Evolutionary conservation across 2,329 filamentous ascomycete genomes (phyloP).

Genomic region (Epichloe bromicola): DNA sequence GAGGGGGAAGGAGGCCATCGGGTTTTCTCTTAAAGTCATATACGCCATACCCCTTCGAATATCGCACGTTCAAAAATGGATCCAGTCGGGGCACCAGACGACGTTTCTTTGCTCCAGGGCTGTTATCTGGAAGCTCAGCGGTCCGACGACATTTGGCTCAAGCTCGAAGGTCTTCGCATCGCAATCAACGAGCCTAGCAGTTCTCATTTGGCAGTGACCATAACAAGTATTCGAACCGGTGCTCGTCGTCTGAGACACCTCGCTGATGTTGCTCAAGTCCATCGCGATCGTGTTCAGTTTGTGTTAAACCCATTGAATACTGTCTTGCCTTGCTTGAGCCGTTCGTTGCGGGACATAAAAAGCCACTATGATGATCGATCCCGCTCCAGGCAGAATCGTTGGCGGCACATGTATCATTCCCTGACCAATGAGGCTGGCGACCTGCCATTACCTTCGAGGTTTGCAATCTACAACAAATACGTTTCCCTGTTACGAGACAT

Average conservation of each 20-base stretch:
- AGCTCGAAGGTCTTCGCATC: constrained; percentile 36
- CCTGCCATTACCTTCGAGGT: constrained; percentile 37
- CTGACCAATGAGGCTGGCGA: constrained; percentile 40
- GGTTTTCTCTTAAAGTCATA: not conserved
- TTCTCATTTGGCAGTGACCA: constrained; percentile 33
- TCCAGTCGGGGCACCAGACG: constrained; percentile 13
- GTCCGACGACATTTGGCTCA: constrained; percentile 32
- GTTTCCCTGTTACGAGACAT: constrained; percentile 36
- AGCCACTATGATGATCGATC: constrained; percentile 36
- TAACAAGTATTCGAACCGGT: constrained; percentile 32
- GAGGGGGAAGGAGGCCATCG: not conserved
- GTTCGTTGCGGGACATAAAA: constrained; percentile 40
- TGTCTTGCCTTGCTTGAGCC: constrained; percentile 41
- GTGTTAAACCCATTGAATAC: constrained; percentile 43
- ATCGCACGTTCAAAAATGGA: constrained; percentile 13
- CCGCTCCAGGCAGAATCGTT: constrained; percentile 34
- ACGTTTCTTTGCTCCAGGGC: constrained; percentile 32
- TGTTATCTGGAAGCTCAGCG: constrained; percentile 43
- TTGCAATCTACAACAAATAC: constrained; percentile 43
- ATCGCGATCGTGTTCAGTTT: constrained; percentile 34
- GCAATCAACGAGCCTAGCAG: constrained; percentile 31
- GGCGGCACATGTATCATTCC: constrained; percentile 45
- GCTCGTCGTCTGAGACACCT: constrained; percentile 38
- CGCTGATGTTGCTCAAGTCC: constrained; percentile 39
- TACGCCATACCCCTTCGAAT: not conserved